Base-by-base conservation (phyloP, 805 yeast species). In the Spathaspora girioi region DNA sequence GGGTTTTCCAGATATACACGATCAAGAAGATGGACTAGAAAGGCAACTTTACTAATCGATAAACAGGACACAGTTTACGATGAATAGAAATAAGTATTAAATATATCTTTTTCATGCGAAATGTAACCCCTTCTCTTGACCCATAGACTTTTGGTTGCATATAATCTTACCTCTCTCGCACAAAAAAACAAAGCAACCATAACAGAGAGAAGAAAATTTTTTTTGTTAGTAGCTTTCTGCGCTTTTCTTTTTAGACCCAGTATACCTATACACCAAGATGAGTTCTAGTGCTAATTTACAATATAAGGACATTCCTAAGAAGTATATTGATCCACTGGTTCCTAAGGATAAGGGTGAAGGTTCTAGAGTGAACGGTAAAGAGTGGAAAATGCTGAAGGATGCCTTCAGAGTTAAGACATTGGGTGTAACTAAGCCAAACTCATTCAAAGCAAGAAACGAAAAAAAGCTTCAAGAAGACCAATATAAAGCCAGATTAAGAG, bases 361-460 rank as follows among this genome's bases (percentile, higher is more conserved):
- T 4, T 43, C 69, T 11, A 65, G 81, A 51, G 80, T 80, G n/a
- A 80, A 79, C 63, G 90, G 90, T 38, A 87, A 87, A 63, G 73
- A 78, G 42, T 88, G 92, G 92, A 88, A 88, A 60, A 77, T 74
- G 14, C 77, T 78, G 51, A 87, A 86, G 60, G 80, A 74, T 50
- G 89, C 91, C 3, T 83, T 85, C 61, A 78, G 91, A 64, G 80
- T 83, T 20, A 83, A 71, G 56, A 75, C 85, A 27, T 61, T 75
- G 38, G 91, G 92, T 5, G 83, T 85, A 2, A 71, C 62, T 49
- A 71, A 66, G 47, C 54, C 61, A 47, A 62, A 80, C 1, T 67
- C 86, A 2, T 91, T 89, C 87, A 82, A 79, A 38, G 74, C 79
- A 59, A 84, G 88, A 62, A 80, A 83, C 58, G 83, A 82, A 59